Conservation (phyloP, 164 flowering plant species). For the Berberis vulgaris region DNA sequence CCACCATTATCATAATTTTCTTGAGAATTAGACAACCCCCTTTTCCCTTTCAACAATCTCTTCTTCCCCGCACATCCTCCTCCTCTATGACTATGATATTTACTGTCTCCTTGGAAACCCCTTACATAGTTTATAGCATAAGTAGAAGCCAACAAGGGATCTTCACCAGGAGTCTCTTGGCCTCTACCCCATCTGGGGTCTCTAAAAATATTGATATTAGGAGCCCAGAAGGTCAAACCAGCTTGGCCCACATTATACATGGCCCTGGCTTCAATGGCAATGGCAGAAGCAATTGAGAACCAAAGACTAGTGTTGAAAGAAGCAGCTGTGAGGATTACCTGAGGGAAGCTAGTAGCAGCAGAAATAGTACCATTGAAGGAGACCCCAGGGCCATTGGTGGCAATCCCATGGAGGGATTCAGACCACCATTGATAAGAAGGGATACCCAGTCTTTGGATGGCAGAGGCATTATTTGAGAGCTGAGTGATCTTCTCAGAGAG, state of each 20-base stretch:
- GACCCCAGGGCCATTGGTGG: conserved; percentile 76
- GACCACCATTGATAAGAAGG: conserved; percentile 88
- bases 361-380: conserved; percentile 43
- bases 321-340: conserved; percentile 51
- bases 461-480: conserved; percentile 52
- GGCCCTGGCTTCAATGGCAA: conserved; percentile 59
- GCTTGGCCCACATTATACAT: conserved; percentile 77
- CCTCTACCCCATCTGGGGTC: conserved; percentile 98
- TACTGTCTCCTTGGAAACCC: conserved; percentile 50
- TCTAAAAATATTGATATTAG: conserved; percentile 67
- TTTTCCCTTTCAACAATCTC: conserved; percentile 25
- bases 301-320: conserved; percentile 59
- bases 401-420: conserved; percentile 73
- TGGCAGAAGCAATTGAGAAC: conserved; percentile 39
- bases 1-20: conserved; percentile 6
- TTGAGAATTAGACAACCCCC: too few species aligned
- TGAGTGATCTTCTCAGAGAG: conserved; percentile 58
- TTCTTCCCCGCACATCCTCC: conserved; percentile 14
- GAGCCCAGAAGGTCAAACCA: conserved; percentile 83
- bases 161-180: conserved; percentile 89
- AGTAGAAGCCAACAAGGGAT: conserved; percentile 57
- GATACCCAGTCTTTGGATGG: conserved; percentile 48
- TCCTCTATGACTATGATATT: conserved; percentile 1
- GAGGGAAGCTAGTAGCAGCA: conserved; percentile 71
- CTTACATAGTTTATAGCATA: conserved; percentile 56